These are phyloP conservation scores for Thamnidium elegans DNA, from an alignment of 192 early-diverging fungal genomes.

Conservation along the genomic window DNA sequence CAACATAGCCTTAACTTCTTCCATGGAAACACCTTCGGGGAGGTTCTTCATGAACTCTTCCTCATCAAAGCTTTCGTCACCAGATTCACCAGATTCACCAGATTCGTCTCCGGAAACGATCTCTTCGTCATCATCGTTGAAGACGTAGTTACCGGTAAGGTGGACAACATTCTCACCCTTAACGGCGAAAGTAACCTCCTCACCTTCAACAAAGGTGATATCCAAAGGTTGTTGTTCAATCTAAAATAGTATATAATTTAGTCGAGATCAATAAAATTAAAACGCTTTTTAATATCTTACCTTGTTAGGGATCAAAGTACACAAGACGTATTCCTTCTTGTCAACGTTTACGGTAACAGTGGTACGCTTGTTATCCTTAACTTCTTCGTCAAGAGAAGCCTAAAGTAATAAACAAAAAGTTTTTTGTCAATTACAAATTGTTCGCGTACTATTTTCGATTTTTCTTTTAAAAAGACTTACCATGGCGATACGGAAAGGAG, in stretches of 20 bases:
- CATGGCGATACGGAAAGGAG: conserved; percentile 77
- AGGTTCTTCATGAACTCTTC: background rate
- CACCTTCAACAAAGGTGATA: conserved; percentile 66
- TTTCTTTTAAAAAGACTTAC: conserved; percentile 40
- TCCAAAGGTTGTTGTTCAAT: conserved; percentile 78
- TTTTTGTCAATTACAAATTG: background rate
- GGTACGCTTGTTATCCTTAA: conserved; percentile 52
- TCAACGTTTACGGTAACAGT: conserved; percentile 69
- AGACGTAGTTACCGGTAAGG: conserved; percentile 71
- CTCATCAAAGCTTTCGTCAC: conserved; percentile 1
- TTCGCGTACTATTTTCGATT: background rate
- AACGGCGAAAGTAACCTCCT: conserved; percentile 77
- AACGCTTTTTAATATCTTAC: conserved; percentile 9
- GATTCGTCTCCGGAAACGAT: conserved; percentile 11
- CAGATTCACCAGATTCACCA: conserved; percentile 23
- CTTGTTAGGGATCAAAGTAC: conserved; percentile 74
- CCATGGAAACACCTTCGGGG: background rate
- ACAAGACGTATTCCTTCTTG: conserved; percentile 72
- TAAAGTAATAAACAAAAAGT: conserved; percentile 24
- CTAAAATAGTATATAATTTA: background rate
- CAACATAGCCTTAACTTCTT: background rate
- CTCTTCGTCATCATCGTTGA: conserved; percentile 37
- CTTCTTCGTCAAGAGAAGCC: conserved; percentile 68
- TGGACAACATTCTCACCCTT: conserved; percentile 65
- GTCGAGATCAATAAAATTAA: background rate